A percentile compares a stretch with the other conserved stretches of the same genome.
phyloP scores from a whole-genome alignment of 495 filamentous ascomycete genomes.

The Penicillium canescens region DNA sequence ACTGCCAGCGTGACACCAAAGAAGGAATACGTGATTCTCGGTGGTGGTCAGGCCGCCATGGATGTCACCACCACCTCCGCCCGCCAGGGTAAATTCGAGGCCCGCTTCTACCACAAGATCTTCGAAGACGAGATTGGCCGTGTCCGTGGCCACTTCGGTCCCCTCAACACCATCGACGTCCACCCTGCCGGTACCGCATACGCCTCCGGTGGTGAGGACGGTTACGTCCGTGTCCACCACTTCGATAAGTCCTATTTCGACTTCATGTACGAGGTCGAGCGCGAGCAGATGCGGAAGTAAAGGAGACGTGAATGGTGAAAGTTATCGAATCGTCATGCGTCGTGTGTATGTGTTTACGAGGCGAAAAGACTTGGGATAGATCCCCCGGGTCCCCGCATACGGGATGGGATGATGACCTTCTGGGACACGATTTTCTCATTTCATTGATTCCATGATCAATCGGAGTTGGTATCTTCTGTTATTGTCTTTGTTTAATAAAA shows the following conservation, averaged over 20 bases:
- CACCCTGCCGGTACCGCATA: slow-evolving; percentile 90
- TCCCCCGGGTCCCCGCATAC: slow-evolving; percentile 28
- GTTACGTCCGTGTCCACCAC: slow-evolving; percentile 96
- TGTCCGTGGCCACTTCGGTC: slow-evolving; percentile 95
- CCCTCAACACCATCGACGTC: slow-evolving; percentile 84
- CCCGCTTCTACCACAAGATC: slow-evolving; percentile 97
- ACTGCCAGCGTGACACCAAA: slow-evolving; percentile 88
- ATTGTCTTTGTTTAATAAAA: slow-evolving; percentile 44
- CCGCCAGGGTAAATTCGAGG: slow-evolving; percentile 97
- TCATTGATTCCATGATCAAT: slow-evolving; percentile 49
- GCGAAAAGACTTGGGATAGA: slow-evolving; percentile 32
- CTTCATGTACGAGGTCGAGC: slow-evolving; percentile 97
- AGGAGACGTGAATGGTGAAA: slow-evolving; percentile 13
- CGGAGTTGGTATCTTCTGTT: slow-evolving; percentile 47
- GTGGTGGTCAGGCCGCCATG: slow-evolving; percentile 97
- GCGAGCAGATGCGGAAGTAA: slow-evolving; percentile 55
- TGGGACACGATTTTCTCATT: slow-evolving; percentile 43
- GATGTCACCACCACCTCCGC: slow-evolving; percentile 96
- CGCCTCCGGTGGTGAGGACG: slow-evolving; percentile 93
- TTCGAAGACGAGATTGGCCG: slow-evolving; percentile 98
- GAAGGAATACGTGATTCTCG: slow-evolving; percentile 96
- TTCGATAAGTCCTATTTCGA: slow-evolving; percentile 99
- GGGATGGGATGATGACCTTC: slow-evolving; percentile 37
- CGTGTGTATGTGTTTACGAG: slow-evolving; percentile 47
- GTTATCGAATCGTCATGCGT: slow-evolving; percentile 28